Evolutionary conservation across 208 protist genomes (phyloP).

Genomic region (Trypanosoma platydactyli): DNA sequence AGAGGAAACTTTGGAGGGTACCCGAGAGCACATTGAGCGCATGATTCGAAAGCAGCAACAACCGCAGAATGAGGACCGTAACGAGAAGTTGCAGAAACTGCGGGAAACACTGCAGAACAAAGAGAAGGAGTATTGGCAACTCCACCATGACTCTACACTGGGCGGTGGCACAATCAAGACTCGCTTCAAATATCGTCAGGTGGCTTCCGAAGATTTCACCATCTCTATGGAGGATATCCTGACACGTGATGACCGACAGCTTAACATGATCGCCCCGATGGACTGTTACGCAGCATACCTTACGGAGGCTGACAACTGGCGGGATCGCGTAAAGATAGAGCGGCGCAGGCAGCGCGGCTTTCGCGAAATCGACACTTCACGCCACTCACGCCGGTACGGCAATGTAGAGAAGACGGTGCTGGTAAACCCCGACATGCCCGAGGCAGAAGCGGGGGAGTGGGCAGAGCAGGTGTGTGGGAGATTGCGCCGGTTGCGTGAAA

Average conservation of each 20-base stretch:
- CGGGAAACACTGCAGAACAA: conserved; percentile 66
- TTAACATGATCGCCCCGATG: conserved; percentile 93
- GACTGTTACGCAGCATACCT: conserved; percentile 91
- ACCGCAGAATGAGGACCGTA: conserved; percentile 5
- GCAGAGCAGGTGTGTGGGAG: conserved; percentile 34
- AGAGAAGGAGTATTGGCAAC: conserved; percentile 82
- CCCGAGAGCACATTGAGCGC: conserved; percentile 32
- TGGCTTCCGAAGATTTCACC: conserved; percentile 81
- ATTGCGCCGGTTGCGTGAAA: conserved; percentile 62
- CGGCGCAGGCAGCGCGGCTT: conserved; percentile 57
- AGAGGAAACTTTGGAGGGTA: conserved; percentile 25
- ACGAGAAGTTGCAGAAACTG: conserved; percentile 38
- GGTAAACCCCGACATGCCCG: conserved; percentile 53
- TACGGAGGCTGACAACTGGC: conserved; percentile 55
- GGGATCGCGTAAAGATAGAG: conserved; percentile 64
- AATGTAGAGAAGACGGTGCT: conserved; percentile 67
- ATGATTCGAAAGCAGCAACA: conserved; percentile 32
- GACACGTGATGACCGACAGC: conserved; percentile 82
- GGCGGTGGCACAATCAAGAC: conserved; percentile 33
- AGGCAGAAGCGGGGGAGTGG: conserved; percentile 57
- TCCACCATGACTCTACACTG: conserved; percentile 64
- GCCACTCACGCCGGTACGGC: conserved; percentile 75
- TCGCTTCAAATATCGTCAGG: conserved; percentile 84
- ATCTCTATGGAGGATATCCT: conserved; percentile 88
- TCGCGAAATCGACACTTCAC: conserved; percentile 66